A percentile compares a stretch with the other conserved stretches of the same genome.
These are phyloP conservation scores for Symbiotaphrina buchneri DNA, from an alignment of 495 filamentous ascomycete species.

Conservation along the genomic window DNA sequence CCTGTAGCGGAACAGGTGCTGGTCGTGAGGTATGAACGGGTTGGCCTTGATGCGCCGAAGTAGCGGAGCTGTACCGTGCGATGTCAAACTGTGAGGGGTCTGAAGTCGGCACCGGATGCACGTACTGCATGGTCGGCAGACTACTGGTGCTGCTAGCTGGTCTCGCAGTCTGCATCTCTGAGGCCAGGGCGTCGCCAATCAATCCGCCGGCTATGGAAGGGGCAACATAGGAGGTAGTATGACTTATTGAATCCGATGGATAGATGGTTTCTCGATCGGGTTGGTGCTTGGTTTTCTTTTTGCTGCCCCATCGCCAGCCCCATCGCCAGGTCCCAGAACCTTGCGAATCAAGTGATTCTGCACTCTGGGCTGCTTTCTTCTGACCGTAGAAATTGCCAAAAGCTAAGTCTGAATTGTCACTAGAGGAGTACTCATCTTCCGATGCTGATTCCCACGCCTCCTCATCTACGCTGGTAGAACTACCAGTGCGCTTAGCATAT, in stretches of 20 bases:
- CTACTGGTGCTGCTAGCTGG: slow-evolving; percentile 1
- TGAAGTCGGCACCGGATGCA: slow-evolving; percentile 2
- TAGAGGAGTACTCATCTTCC: slow-evolving; percentile 21
- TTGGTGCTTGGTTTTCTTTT: slow-evolving; percentile 20
- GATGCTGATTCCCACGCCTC: slow-evolving; percentile 43
- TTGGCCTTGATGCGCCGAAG: slow-evolving; percentile 3
- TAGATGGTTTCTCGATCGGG: slow-evolving; percentile 1
- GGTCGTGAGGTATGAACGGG: slow-evolving; percentile 7
- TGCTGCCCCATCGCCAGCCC: slow-evolving; percentile 35
- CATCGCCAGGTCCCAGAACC: slow-evolving; percentile 24
- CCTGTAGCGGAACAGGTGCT: slow-evolving; percentile 12
- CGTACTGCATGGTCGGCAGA: slow-evolving; percentile 1
- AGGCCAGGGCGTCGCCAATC: background rate
- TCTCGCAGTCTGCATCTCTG: background rate
- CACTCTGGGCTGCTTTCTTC: slow-evolving; percentile 12
- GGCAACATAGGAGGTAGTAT: slow-evolving; percentile 4
- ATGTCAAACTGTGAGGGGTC: slow-evolving; percentile 5
- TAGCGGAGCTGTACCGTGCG: slow-evolving; percentile 5
- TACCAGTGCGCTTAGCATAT: background rate
- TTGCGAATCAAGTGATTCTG: slow-evolving; percentile 28
- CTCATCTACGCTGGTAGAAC: slow-evolving; percentile 19
- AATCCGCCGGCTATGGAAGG: slow-evolving; percentile 3
- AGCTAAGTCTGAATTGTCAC: slow-evolving; percentile 29
- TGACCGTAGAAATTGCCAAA: slow-evolving; percentile 20
- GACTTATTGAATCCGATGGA: background rate